A percentile compares a stretch with the other conserved stretches of the same genome.
phyloP scores from a whole-genome alignment of 1,284 basidiomycete genomes.

The Irpex sp. region DNA sequence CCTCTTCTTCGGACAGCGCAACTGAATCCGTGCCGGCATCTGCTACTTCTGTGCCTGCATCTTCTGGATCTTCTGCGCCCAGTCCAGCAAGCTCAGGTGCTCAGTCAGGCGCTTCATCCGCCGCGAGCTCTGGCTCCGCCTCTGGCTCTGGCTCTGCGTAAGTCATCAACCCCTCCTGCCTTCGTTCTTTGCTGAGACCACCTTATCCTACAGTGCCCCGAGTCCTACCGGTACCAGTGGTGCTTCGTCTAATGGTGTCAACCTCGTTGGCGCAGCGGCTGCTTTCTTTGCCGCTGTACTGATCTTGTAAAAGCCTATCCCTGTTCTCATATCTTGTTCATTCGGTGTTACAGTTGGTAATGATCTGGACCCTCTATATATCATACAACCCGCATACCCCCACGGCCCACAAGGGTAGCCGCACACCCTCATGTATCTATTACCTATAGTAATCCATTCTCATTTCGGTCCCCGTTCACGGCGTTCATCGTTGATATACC shows the following conservation, averaged over 20 bases:
- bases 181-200: neutral
- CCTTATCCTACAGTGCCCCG: neutral
- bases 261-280: slow-evolving; percentile 36
- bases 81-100: neutral
- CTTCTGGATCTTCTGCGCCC: neutral
- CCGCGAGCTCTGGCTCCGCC: neutral
- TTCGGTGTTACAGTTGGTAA: neutral
- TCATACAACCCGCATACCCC: neutral
- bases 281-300: slow-evolving; percentile 36
- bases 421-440: neutral
- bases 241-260: slow-evolving; percentile 24
- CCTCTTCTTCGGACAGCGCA: slow-evolving; percentile 2
- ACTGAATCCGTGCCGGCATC: neutral
- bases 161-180: slow-evolving; percentile 2
- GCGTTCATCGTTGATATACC: no score
- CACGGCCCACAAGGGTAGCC: neutral
- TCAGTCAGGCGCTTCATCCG: slow-evolving; percentile 9
- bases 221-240: slow-evolving; percentile 10
- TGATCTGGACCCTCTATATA: neutral
- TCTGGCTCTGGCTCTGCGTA: slow-evolving; percentile 2
- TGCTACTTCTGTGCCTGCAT: neutral
- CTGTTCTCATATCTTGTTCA: neutral
- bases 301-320: slow-evolving; percentile 27
- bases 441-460: neutral
- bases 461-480: neutral